Evolutionary conservation across 805 yeast species (phyloP).

Genomic region (Ogataea corticis): DNA sequence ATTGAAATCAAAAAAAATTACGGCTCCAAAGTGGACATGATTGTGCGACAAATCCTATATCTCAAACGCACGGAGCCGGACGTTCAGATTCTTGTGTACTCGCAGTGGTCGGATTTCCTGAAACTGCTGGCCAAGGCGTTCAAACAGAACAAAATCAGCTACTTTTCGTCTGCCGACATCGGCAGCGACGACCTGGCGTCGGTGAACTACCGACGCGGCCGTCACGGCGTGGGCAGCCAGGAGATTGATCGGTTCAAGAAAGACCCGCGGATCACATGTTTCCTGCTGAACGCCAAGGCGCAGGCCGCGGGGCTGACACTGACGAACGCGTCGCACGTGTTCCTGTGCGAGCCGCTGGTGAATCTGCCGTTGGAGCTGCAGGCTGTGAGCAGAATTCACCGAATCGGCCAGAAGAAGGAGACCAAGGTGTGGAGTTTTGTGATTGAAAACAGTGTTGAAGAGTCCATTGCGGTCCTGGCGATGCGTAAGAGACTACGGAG

Average conservation of each 20-base stretch:
- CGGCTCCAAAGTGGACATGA: conserved; percentile 86
- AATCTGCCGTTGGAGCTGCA: conserved; percentile 86
- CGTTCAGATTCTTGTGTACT: conserved; percentile 82
- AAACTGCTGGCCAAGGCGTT: conserved; percentile 67
- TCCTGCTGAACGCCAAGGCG: conserved; percentile 78
- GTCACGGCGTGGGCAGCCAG: conserved; percentile 20
- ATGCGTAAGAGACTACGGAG: conserved; percentile 53
- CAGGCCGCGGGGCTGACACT: conserved; percentile 91
- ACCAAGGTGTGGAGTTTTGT: conserved; percentile 94
- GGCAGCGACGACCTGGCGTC: neutral
- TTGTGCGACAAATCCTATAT: conserved; percentile 69
- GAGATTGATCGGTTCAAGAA: conserved; percentile 62
- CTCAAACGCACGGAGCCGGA: conserved; percentile 54
- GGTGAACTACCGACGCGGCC: neutral
- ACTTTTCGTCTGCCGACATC: conserved; percentile 51
- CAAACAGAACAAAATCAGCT: conserved; percentile 53
- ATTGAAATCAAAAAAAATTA: conserved; percentile 49
- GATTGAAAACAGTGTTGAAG: conserved; percentile 83
- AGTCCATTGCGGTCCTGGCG: conserved; percentile 71
- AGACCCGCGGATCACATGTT: conserved; percentile 69
- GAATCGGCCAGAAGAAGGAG: conserved; percentile 82
- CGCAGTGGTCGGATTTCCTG: conserved; percentile 84
- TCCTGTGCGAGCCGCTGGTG: conserved; percentile 88
- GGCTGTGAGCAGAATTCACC: conserved; percentile 87
- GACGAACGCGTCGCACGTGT: conserved; percentile 89